Evolutionary conservation across 352 stramenopile genomes (phyloP), one percentile per base, ranked within the genome.

Genomic region (Globisporangium canariense): DNA sequence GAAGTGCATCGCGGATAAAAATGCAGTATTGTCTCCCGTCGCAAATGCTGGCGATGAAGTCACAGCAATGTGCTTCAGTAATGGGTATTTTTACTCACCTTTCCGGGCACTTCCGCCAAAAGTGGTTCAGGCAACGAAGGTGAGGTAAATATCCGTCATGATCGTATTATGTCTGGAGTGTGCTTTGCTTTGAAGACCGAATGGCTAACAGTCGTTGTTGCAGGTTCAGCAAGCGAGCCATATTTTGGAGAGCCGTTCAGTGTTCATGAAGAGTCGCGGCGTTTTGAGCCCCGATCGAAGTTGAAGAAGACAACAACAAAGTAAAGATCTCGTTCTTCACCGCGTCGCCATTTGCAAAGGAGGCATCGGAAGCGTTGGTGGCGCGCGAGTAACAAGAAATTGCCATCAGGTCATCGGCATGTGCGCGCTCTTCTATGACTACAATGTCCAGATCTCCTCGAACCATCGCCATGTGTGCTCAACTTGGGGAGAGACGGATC

Each of bases 361-460:
- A 43, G 20, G 9, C 16, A 41, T 14, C n/a, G 30, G 7, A 45
- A 14, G 52, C 22, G 6, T 16, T 58, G 32, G 32, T 13, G 8
- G 32, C 4, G n/a, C n/a, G 10, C 20, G 2, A 30, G 52, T 18
- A 10, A 10, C 30, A 41, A 20, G 28, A 43, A 10, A 28, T 57
- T 18, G 14, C 18, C 18, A 49, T 30, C 41, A 32, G n/a, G 20
- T 3, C 14, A 13, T 13, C 8, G 9, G 7, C 20, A 70, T 70
- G 64, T 82, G 69, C 43, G 86, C 86, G 50, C 72, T 94, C 34
- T 94, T 93, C 75, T 94, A 93, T 65, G 83, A 93, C 70, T 94
- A 93, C 63, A 81, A 79, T 43, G 86, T 88, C 51, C 79, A 89
- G 53, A 67, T 92, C 18, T 72, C 86, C 10, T 63, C 77, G 10